Evolutionary conservation across 179 eudicot genomes (phyloP).

Genomic region (Dionaea muscipula): DNA sequence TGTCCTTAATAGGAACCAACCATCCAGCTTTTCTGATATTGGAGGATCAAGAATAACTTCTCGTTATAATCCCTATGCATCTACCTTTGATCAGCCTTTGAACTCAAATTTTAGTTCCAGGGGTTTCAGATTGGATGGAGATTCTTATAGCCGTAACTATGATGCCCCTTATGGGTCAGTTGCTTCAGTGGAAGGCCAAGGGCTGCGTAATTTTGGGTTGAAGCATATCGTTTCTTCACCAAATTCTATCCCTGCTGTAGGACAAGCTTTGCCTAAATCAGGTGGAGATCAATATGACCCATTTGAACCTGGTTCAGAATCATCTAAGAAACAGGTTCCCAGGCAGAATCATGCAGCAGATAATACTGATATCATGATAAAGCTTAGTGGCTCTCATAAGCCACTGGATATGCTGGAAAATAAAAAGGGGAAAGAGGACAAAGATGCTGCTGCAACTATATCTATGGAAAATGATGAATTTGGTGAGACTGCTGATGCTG

Average conservation of each 20-base stretch:
- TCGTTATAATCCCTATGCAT: conserved; percentile 77
- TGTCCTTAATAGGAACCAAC: conserved; percentile 25
- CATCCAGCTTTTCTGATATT: conserved; percentile 28
- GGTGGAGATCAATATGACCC: conserved; percentile 82
- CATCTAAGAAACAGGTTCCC: conserved; percentile 28
- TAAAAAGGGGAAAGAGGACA: conserved; percentile 36
- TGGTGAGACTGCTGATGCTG: conserved; percentile 91
- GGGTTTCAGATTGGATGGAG: conserved; percentile 35
- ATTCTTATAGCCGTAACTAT: conserved; percentile 22
- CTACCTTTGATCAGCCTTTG: conserved; percentile 74
- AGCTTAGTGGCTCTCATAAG: conserved; percentile 31
- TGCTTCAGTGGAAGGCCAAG: conserved; percentile 30
- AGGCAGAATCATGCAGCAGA: conserved; percentile 39
- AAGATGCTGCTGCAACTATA: conserved; percentile 25
- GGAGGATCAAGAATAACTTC: conserved; percentile 42
- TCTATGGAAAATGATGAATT: conserved; percentile 59
- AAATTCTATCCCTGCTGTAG: conserved; percentile 25
- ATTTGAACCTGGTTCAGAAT: conserved; percentile 62
- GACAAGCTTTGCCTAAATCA: conserved; percentile 25
- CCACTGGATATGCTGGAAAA: conserved; percentile 43
- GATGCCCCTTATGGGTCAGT: conserved; percentile 32
- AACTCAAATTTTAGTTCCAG: conserved; percentile 49
- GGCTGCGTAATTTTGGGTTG: conserved; percentile 21
- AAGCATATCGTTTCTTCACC: conserved; percentile 19
- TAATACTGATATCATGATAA: conserved; percentile 35